Evolutionary conservation across 495 filamentous ascomycete species (phyloP), one percentile per base, ranked within the genome.

Genomic region (Thermochaetoides thermophila): DNA sequence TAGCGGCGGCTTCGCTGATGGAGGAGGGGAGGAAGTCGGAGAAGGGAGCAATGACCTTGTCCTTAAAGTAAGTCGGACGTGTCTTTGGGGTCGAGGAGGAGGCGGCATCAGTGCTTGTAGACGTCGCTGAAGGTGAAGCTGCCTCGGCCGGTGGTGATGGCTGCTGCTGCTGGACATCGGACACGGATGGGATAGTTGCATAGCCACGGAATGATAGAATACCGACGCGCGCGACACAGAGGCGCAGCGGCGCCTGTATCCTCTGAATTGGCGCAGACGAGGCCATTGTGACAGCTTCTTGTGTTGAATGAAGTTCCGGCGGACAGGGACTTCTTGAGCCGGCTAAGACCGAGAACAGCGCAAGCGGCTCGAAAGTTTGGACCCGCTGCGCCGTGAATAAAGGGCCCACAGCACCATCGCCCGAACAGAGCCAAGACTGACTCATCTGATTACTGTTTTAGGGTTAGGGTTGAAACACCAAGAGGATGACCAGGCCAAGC

Each of bases 1-100:
- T 65, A 17, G 76, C 69, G 45, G 68, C 62, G 17, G 55, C 42
- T 1, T 62, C 48, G 11, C 58, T 38, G 3, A 45, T 55, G 14
- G 55, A 44, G n/a, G 48, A 51, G 5, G 60, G 55, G 27, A 92
- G 63, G 45, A 97, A 96, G 34, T 96, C 84, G 20, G 73, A 57
- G 53, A 97, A 81, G 6, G 84, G 78, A 7, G 84, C 85, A 1
- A 91, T 78, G 7, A 77, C 56, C 44, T 86, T 89, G 60, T 94
- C 81, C 44, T 70, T 71, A 64, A 96, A 94, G 39, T 71, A 78
- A 19, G 76, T 79, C 20, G 74, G 74, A 18, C 67, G 66, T 0
- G 43, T 32, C 46, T 54, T 34, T 21, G 19, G 13, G 45, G 34
- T 16, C 45, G 15, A 27, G 43, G 33, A 18, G 21, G 35, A 17